phyloP scores from a whole-genome alignment of 2,329 filamentous ascomycete genomes.

The Lojkania enalia region DNA sequence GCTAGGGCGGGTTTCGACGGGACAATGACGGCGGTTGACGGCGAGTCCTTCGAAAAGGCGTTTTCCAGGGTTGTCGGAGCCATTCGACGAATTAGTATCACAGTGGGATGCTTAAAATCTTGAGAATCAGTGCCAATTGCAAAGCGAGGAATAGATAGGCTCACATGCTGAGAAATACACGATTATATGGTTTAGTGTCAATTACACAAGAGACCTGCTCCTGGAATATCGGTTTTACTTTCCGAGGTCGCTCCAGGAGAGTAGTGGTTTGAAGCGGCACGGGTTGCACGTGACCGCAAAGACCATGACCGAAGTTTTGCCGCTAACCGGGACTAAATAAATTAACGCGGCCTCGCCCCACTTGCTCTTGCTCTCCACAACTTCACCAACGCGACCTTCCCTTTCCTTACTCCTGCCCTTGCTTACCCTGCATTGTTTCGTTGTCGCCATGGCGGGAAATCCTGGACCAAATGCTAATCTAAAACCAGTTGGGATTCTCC shows the following conservation, averaged over 20 bases:
- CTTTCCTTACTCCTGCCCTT: too few relatives aligned
- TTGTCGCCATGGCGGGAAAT: background rate
- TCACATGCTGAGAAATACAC: background rate
- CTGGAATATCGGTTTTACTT: too few relatives aligned
- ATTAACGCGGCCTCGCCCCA: too few relatives aligned
- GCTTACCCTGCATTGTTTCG: too few relatives aligned
- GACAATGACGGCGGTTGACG: slow-evolving; percentile 70
- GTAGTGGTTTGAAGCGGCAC: too few relatives aligned
- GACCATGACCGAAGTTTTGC: too few relatives aligned
- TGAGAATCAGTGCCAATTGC: background rate
- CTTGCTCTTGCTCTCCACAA: too few relatives aligned
- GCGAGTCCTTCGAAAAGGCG: slow-evolving; percentile 57
- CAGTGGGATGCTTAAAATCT: slow-evolving; percentile 1
- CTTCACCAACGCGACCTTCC: too few relatives aligned
- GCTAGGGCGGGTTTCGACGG: slow-evolving; percentile 67
- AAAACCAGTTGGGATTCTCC: background rate
- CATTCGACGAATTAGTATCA: too few relatives aligned
- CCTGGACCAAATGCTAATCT: background rate
- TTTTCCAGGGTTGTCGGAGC: slow-evolving; percentile 61
- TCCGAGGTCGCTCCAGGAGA: too few relatives aligned
- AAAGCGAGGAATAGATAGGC: background rate
- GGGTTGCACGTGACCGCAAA: too few relatives aligned
- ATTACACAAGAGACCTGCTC: background rate
- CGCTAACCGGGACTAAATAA: too few relatives aligned
- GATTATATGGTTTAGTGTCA: background rate